Evolutionary conservation across 495 filamentous ascomycete species (phyloP), one percentile per base, ranked within the genome.

Genomic region (Hypoxylon crocopeplum): DNA sequence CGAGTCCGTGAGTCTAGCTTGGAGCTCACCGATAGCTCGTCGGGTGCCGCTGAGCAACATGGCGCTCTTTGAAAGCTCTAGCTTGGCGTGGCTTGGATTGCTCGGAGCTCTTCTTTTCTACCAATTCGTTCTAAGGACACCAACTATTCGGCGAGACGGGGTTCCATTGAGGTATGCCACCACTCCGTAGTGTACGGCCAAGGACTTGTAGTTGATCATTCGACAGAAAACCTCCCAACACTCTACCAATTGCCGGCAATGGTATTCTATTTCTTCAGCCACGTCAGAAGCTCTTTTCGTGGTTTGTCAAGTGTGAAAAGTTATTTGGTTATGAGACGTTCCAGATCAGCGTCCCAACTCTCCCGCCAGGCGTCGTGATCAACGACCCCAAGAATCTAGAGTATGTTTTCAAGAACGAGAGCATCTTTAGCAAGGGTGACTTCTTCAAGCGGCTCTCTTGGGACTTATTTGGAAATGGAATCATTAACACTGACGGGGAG

Each of bases 401-500:
- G 33, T 85, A 74, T 56, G 77, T 86, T 19, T 78, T 85, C 57
- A 84, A 82, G 64, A 76, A 86, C 39, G 81, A 83, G 59, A 76
- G 75, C 11, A 62, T 84, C 17, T 85, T 85, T 58, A 69, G 75
- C 24, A 85, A 86, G 67, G 83, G 84, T 12, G 72, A 72, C 13
- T 84, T 85, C 64, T 79, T 86, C 65, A 83, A 82, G 52, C 59
- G 62, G 3, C 76, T 82, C 24, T 80, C 82, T 0, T 82, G 81
- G 80, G 83, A 85, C 62, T 68, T 86, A 0, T 86, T 86, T 46
- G 83, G 83, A 0, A 78, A 83, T 42, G 84, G 84, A 8, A 86
- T 86, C 62, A 86, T 86, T 56, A 86, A 86, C 57, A 79, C 79
- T 15, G 84, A 86, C 49, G 84, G 84, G 8, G 82, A 84, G 12